A percentile compares a stretch with the other conserved stretches of the same genome.
These are phyloP conservation scores for Pythium rhizo-oryzae DNA, from an alignment of 352 stramenopile genomes.

Conservation along the genomic window DNA sequence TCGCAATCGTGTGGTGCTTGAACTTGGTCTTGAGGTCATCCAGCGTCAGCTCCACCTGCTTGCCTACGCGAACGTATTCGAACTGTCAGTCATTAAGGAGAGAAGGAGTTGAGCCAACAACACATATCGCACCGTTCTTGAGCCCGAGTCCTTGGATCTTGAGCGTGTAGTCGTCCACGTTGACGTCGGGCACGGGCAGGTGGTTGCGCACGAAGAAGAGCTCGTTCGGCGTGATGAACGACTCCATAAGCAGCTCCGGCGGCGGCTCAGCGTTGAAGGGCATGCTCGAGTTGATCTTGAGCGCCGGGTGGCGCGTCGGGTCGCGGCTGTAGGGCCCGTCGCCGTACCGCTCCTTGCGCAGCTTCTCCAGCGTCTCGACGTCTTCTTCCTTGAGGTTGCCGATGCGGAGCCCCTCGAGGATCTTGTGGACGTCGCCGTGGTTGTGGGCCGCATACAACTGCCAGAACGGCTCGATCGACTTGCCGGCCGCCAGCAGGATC, in stretches of 20 bases:
- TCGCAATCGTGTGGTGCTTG: slow-evolving; percentile 89
- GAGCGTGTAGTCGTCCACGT: slow-evolving; percentile 62
- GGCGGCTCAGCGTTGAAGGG: slow-evolving; percentile 97
- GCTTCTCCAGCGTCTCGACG: slow-evolving; percentile 84
- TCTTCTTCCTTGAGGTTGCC: slow-evolving; percentile 89
- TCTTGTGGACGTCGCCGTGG: slow-evolving; percentile 89
- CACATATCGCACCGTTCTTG: slow-evolving; percentile 27
- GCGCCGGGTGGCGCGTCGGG: slow-evolving; percentile 79
- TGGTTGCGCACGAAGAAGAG: slow-evolving; percentile 99
- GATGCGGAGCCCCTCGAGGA: slow-evolving; percentile 92
- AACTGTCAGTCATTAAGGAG: neutral
- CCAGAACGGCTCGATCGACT: slow-evolving; percentile 94
- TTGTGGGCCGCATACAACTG: slow-evolving; percentile 97
- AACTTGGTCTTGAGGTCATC: slow-evolving; percentile 95
- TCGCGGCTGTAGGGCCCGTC: slow-evolving; percentile 95
- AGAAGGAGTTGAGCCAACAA: neutral
- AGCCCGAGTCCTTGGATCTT: slow-evolving; percentile 73
- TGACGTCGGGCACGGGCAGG: slow-evolving; percentile 93
- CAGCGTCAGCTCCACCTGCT: slow-evolving; percentile 50
- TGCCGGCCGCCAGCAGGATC: slow-evolving; percentile 88
- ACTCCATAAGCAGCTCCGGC: slow-evolving; percentile 91
- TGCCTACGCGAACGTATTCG: slow-evolving; percentile 11
- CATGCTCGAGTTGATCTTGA: slow-evolving; percentile 94
- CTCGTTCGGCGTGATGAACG: slow-evolving; percentile 96
- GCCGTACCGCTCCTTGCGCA: slow-evolving; percentile 81